Base-by-base conservation (phyloP, 352 stramenopile species). In the Phytophthora multivora region DNA sequence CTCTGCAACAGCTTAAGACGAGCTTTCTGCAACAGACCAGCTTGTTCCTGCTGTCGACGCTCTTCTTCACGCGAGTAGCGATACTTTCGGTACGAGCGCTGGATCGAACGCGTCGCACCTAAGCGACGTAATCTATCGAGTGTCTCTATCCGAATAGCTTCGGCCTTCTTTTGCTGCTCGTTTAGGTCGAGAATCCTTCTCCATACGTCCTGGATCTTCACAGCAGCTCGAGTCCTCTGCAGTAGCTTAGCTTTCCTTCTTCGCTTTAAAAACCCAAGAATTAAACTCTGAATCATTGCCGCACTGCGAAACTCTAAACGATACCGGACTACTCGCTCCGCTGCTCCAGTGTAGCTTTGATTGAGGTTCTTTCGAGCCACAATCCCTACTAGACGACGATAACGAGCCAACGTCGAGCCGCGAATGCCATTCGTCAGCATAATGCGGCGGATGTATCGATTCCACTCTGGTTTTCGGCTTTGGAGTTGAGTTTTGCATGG, bases 331-430 rank as follows among this genome's bases (percentile, higher is more conserved):
- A 77, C 65, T 18, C 56, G 51, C 26, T 59, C 33, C 7, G 36
- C 42, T 12, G 65, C 69, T 4, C 46, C 65, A 19, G 42, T 40
- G 9, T 55, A 45, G 52, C 59, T 75, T 31, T 45, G 36, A 33
- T 28, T 36, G 18, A 80, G 47, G 11, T 59, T 69, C 10, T 58
- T 67, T 11, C 69, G 39, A 41, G 72, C 72, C 13, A 73, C 60
- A 23, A 61, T 76, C 1, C 72, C 72, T 8, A 80, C 72, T 25
- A 80, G 53, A 51, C 72, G 69, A 35, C 72, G 72, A 49, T 76
- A 80, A 19, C 69, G 56, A 5, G 72, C 72, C 19, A 75, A 49
- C 3, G 72, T 80, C 6, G 72, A 76, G n/a, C 69, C 69, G 38
- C 45, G 35, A 26, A 74, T 66, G 0, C 63, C 57, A n/a, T 57